phyloP scores from a whole-genome alignment of 257 asterid species.

The Ligustrum vulgare region DNA sequence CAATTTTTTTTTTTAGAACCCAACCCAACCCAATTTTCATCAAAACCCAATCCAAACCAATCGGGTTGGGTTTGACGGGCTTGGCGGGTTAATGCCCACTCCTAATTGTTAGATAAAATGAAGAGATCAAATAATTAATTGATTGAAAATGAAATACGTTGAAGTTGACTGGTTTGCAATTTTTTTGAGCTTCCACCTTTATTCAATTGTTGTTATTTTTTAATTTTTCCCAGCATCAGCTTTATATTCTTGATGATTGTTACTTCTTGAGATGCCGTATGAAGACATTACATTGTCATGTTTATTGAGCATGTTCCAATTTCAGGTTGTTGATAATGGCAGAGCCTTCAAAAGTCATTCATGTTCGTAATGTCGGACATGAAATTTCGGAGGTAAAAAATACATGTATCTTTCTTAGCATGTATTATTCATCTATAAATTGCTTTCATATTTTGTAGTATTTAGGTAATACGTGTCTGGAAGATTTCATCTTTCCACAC shows the following conservation, averaged over 20 bases:
- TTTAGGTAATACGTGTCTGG: constrained; percentile 8
- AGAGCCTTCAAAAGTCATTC: constrained; percentile 94
- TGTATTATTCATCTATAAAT: constrained; percentile 4
- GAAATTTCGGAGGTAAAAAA: constrained; percentile 86
- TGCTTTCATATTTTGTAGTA: constrained; percentile 11
- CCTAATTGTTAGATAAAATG: constrained; percentile 20
- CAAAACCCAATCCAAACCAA: too few species aligned
- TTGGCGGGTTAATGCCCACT: too few species aligned
- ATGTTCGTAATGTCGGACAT: constrained; percentile 96
- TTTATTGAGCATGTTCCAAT: constrained; percentile 17
- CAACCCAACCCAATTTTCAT: too few species aligned
- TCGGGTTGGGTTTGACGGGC: too few species aligned
- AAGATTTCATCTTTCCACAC: constrained; percentile 13
- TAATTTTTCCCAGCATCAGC: neutral
- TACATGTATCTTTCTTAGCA: neutral
- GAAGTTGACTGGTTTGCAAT: neutral
- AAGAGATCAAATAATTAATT: neutral
- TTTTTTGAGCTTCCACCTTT: neutral
- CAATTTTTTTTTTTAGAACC: too few species aligned
- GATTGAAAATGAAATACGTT: constrained; percentile 9
- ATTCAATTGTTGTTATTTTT: neutral
- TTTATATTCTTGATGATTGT: neutral
- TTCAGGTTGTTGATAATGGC: constrained; percentile 62
- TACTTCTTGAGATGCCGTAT: neutral
- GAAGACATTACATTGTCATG: neutral